Conservation (phyloP, 164 flowering plant genomes). For the Tetracentron sinense region DNA sequence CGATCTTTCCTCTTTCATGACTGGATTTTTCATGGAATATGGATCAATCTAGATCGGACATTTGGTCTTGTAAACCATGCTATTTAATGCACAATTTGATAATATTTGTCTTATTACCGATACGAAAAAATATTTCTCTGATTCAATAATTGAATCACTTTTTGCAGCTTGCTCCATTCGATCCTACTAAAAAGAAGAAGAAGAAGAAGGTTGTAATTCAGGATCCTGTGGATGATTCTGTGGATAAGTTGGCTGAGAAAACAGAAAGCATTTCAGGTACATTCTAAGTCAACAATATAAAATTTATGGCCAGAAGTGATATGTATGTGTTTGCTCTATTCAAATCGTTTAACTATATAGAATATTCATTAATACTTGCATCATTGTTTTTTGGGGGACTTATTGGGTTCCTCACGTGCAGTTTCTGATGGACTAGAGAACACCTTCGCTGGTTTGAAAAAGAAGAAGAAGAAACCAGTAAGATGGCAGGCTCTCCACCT, state of each 20-base stretch:
- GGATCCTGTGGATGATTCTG: slow-evolving; percentile 65
- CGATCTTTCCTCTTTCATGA: no score
- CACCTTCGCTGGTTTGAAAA: slow-evolving; percentile 71
- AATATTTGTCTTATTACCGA: background rate
- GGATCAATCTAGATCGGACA: no score
- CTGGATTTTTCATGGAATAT: no score
- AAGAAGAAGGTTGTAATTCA: slow-evolving; percentile 49
- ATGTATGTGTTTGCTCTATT: background rate
- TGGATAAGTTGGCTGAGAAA: slow-evolving; percentile 61
- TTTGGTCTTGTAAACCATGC: background rate
- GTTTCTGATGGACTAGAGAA: slow-evolving; percentile 74
- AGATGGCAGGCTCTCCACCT: slow-evolving; percentile 14
- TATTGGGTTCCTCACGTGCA: slow-evolving; percentile 24
- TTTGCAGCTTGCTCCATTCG: slow-evolving; percentile 39
- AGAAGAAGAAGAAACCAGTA: slow-evolving; percentile 94
- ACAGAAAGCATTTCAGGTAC: slow-evolving; percentile 65
- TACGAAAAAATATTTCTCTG: no score
- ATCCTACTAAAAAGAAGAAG: slow-evolving; percentile 45
- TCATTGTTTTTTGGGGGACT: background rate
- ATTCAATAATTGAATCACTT: background rate
- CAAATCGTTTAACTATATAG: background rate
- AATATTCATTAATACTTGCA: background rate
- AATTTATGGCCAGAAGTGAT: background rate
- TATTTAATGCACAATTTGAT: background rate
- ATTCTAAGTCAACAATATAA: background rate